Percentiles rank a stretch among this genome's conserved stretches.
Evolutionary conservation across 768 basidiomycete genomes (phyloP).

Genomic region (Plicaturopsis crispa): DNA sequence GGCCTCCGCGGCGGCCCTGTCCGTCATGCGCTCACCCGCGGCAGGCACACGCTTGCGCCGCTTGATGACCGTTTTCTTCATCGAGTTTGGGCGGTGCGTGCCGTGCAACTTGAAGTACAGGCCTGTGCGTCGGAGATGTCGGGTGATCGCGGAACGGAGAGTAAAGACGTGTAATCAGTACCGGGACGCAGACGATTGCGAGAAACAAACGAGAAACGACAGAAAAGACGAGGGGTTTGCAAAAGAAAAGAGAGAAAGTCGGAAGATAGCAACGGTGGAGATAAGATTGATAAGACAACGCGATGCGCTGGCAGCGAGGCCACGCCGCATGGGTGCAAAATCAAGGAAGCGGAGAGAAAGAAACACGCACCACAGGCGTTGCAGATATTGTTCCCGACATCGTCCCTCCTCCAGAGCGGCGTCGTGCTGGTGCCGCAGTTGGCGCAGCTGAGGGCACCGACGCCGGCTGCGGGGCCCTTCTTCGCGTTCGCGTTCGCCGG

Average conservation of each 20-base stretch:
- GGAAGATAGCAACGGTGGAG: not conserved
- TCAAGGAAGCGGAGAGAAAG: conserved; percentile 16
- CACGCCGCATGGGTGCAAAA: conserved; percentile 1
- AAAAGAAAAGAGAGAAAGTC: conserved; percentile 3
- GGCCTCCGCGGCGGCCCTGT: conserved; percentile 86
- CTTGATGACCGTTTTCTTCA: conserved; percentile 99
- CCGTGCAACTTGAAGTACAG: conserved; percentile 98
- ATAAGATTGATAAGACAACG: conserved; percentile 8
- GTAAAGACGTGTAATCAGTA: conserved; percentile 12
- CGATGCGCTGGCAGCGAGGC: not conserved
- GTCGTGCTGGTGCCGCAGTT: conserved; percentile 89
- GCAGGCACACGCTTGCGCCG: conserved; percentile 95
- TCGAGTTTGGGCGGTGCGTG: conserved; percentile 91
- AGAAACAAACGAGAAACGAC: conserved; percentile 5
- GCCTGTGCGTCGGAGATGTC: conserved; percentile 57
- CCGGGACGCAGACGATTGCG: conserved; percentile 2
- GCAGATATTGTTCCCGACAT: conserved; percentile 89
- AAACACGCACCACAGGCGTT: conserved; percentile 83
- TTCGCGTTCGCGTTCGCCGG: conserved; percentile 4
- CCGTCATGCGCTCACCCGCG: conserved; percentile 60
- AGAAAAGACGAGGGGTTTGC: conserved; percentile 5
- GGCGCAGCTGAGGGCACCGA: conserved; percentile 78
- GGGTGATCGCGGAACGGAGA: too few relatives aligned
- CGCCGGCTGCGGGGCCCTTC: conserved; percentile 23
- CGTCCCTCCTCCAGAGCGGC: conserved; percentile 84